Percentiles rank a stretch among this genome's conserved stretches.
Conservation (phyloP, 2,329 filamentous ascomycete species). For the Aspergillus eucalypticola region DNA sequence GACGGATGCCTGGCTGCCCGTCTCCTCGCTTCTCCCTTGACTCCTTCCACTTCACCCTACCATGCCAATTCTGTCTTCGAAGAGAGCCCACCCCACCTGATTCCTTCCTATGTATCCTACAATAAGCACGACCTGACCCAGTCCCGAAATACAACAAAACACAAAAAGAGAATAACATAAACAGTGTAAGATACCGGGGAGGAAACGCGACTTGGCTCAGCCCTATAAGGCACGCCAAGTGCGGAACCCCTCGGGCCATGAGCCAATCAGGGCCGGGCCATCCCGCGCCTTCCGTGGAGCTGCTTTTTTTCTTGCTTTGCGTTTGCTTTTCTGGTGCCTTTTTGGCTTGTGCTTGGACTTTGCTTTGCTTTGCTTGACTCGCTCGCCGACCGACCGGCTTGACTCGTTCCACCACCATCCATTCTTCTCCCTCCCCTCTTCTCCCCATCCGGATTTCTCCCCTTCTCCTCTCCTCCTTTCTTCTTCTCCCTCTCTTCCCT, state of each 20-base stretch:
- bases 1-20: not conserved
- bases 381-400: not conserved
- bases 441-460: not conserved
- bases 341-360: too few species aligned
- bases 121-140: not conserved
- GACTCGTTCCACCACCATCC: not conserved
- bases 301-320: not conserved
- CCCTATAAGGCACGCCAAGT: slow-evolving; percentile 12
- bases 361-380: not conserved
- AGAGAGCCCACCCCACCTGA: too few species aligned
- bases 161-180: not conserved
- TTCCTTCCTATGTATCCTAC: too few species aligned
- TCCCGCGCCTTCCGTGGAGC: not conserved
- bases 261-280: not conserved
- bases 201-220: slow-evolving; percentile 2
- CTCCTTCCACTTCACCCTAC: too few species aligned
- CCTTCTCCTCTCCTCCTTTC: not conserved
- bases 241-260: not conserved
- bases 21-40: not conserved
- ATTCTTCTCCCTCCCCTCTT: not conserved
- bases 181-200: not conserved
- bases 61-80: too few species aligned
- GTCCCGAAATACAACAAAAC: not conserved
- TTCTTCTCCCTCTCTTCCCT: not conserved
- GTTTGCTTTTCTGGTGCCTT: too few species aligned